Percentiles rank a stretch among this genome's conserved stretches.
These are phyloP conservation scores for Rhizoclosmatium sp. DNA, from an alignment of 192 early-diverging fungal genomes.

Conservation along the genomic window DNA sequence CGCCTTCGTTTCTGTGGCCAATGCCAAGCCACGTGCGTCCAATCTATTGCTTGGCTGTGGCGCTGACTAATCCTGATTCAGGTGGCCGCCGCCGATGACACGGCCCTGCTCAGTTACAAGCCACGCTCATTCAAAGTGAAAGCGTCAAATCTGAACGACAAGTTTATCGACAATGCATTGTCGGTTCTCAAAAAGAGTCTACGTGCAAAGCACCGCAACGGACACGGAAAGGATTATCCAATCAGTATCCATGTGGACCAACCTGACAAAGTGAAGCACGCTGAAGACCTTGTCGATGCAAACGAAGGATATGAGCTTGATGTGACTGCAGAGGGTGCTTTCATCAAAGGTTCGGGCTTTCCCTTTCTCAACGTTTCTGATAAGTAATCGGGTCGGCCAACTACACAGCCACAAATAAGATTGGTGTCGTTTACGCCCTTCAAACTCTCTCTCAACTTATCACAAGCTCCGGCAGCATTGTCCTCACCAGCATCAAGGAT, in stretches of 20 bases:
- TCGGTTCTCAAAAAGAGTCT: neutral
- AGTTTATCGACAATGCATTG: neutral
- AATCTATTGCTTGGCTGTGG: too few species aligned
- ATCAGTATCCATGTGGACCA: neutral
- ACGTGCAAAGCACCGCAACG: neutral
- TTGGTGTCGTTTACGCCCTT: slow-evolving; percentile 75
- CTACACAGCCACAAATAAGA: slow-evolving; percentile 58
- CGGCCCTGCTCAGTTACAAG: neutral
- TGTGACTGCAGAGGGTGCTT: neutral
- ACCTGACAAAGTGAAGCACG: neutral
- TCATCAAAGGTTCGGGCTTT: neutral
- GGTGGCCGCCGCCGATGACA: too few species aligned
- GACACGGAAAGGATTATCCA: neutral
- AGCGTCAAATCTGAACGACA: neutral
- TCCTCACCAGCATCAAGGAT: neutral
- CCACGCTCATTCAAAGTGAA: neutral
- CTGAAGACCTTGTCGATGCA: slow-evolving; percentile 7
- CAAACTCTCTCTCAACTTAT: slow-evolving; percentile 79
- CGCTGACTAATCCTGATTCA: too few species aligned
- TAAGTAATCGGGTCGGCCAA: neutral
- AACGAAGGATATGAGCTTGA: slow-evolving; percentile 1
- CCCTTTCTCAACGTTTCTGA: neutral
- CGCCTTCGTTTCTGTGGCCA: neutral
- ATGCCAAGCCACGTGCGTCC: neutral
- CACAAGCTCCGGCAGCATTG: neutral